Evolutionary conservation across 164 flowering plant species (phyloP).

Genomic region (Umbilicus rupestris): DNA sequence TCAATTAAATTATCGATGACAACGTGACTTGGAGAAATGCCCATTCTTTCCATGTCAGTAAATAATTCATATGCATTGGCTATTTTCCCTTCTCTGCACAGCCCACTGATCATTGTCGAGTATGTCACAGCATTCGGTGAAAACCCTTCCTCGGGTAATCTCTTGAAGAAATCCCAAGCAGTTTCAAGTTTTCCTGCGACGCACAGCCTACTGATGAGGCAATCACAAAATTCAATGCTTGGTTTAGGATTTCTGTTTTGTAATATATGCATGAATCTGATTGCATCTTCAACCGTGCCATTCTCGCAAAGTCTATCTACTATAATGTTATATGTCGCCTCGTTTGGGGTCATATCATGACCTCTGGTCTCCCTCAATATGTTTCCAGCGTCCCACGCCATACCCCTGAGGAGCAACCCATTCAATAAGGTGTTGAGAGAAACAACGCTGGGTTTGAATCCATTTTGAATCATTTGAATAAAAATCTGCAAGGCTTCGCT

Average conservation of each 20-base stretch:
- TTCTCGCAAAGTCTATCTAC: slow-evolving; percentile 1
- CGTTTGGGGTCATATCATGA: not conserved
- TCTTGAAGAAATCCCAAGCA: slow-evolving; percentile 28
- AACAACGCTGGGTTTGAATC: slow-evolving; percentile 1
- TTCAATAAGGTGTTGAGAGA: slow-evolving; percentile 1
- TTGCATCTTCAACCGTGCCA: slow-evolving; percentile 6
- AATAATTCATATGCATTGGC: slow-evolving; percentile 37
- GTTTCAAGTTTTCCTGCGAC: slow-evolving; percentile 23
- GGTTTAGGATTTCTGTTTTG: not conserved
- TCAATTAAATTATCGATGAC: not conserved
- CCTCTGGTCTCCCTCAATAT: not conserved
- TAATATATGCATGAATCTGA: not conserved
- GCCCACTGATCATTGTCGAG: slow-evolving; percentile 32
- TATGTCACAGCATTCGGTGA: slow-evolving; percentile 24
- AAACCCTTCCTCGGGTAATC: slow-evolving; percentile 25
- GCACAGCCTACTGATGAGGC: slow-evolving; percentile 32
- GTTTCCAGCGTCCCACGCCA: not conserved
- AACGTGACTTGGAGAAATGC: not conserved
- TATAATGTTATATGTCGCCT: not conserved
- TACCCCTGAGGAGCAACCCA: slow-evolving; percentile 4
- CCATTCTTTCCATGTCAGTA: slow-evolving; percentile 8
- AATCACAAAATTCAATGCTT: slow-evolving; percentile 21
- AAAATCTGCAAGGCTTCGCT: not conserved
- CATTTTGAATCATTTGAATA: slow-evolving; percentile 1
- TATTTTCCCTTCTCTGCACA: slow-evolving; percentile 28